Conservation (phyloP, 1,139 yeast genomes). For the Magnusiomyces ingens region DNA sequence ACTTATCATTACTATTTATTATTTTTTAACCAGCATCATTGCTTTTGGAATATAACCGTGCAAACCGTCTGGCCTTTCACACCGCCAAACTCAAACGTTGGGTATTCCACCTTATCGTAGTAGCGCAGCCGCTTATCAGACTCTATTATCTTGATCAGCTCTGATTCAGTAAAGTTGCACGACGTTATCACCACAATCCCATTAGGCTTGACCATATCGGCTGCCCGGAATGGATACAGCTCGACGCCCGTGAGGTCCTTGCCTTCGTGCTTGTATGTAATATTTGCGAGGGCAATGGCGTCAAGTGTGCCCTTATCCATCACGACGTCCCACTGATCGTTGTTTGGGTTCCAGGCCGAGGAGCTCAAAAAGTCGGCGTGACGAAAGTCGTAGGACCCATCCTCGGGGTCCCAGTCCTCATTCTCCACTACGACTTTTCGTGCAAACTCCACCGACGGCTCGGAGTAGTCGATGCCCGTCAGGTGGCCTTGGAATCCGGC, state of each 20-base stretch:
- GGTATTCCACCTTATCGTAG: conserved; percentile 66
- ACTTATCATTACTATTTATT: neutral
- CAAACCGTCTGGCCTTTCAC: conserved; percentile 80
- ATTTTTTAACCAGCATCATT: neutral
- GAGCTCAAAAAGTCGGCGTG: conserved; percentile 40
- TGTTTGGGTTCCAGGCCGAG: conserved; percentile 31
- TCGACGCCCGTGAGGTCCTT: conserved; percentile 37
- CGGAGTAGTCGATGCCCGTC: conserved; percentile 82
- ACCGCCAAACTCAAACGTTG: conserved; percentile 84
- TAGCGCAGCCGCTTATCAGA: conserved; percentile 40
- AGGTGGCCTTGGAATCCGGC: conserved; percentile 43
- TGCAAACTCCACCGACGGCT: conserved; percentile 71
- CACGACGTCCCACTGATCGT: conserved; percentile 56
- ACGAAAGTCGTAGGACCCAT: conserved; percentile 39
- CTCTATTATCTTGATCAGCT: conserved; percentile 51
- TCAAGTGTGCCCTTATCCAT: conserved; percentile 94
- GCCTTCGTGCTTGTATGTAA: conserved; percentile 37
- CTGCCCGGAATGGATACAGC: conserved; percentile 40
- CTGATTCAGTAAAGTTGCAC: conserved; percentile 88
- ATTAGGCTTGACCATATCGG: conserved; percentile 45
- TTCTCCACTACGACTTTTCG: conserved; percentile 42
- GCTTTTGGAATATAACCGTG: conserved; percentile 57
- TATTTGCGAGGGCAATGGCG: conserved; percentile 84
- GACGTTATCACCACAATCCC: conserved; percentile 76
- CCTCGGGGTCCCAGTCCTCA: conserved; percentile 37